phyloP scores from a whole-genome alignment of 768 basidiomycete species.

The Dacryopinax primogenitus region DNA sequence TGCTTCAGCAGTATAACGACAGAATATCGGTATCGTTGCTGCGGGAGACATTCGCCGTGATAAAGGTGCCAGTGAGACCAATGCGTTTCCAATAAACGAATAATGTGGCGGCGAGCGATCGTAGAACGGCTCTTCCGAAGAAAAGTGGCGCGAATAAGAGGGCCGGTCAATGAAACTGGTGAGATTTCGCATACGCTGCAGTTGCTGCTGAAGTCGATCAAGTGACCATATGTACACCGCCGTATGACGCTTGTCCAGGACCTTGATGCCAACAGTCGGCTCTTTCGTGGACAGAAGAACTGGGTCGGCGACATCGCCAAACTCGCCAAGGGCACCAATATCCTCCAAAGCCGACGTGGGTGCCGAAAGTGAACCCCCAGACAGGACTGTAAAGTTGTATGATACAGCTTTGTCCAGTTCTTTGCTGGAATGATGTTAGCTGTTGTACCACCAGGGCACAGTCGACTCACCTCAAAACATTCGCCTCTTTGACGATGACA shows the following conservation, averaged over 20 bases:
- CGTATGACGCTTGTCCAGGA: slow-evolving; percentile 75
- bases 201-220: slow-evolving; percentile 72
- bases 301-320: slow-evolving; percentile 85
- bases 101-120: slow-evolving; percentile 76
- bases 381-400: slow-evolving; percentile 88
- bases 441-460: slow-evolving; percentile 12
- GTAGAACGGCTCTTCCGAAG: slow-evolving; percentile 85
- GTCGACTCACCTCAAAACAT: slow-evolving; percentile 62
- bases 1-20: slow-evolving; percentile 86
- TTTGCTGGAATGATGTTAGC: slow-evolving; percentile 39
- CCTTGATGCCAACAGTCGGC: slow-evolving; percentile 78
- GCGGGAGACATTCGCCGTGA: slow-evolving; percentile 60
- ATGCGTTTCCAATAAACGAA: slow-evolving; percentile 82
- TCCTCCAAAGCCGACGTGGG: slow-evolving; percentile 75
- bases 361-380: slow-evolving; percentile 62
- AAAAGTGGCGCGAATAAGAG: slow-evolving; percentile 87
- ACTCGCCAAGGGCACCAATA: slow-evolving; percentile 76
- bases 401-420: slow-evolving; percentile 75
- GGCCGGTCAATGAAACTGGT: slow-evolving; percentile 84
- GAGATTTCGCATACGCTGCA: slow-evolving; percentile 86
- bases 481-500: slow-evolving; percentile 83
- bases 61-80: slow-evolving; percentile 70
- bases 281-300: slow-evolving; percentile 58
- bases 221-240: slow-evolving; percentile 88
- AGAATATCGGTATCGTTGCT: slow-evolving; percentile 78